Conservation (phyloP, 1,284 basidiomycete species). For the Phylloporus gajari region DNA sequence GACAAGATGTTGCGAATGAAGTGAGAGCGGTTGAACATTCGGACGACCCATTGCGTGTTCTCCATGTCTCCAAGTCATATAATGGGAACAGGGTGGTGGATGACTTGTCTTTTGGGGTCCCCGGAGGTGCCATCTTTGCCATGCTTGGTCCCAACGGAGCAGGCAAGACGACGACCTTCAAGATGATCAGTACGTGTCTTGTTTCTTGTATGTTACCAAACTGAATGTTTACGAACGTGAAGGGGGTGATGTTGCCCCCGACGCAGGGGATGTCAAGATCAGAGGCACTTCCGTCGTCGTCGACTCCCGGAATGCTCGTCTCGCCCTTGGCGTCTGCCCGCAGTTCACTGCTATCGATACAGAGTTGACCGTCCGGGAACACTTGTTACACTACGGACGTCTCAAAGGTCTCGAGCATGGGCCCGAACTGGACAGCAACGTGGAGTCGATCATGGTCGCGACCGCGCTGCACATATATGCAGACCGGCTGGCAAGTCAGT, state of each 20-base stretch:
- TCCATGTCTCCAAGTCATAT: constrained; percentile 76
- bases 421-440: constrained; percentile 60
- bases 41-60: constrained; percentile 69
- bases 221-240: constrained; percentile 5
- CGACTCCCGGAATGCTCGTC: constrained; percentile 68
- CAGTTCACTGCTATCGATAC: constrained; percentile 86
- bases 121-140: constrained; percentile 72
- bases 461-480: constrained; percentile 72
- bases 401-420: constrained; percentile 67
- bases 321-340: constrained; percentile 80
- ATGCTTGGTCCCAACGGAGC: constrained; percentile 85
- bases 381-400: constrained; percentile 73
- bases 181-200: constrained; percentile 70
- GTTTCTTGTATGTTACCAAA: neutral
- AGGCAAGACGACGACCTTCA: constrained; percentile 82
- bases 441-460: constrained; percentile 67
- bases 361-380: constrained; percentile 80
- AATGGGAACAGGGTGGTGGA: constrained; percentile 71
- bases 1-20: constrained; percentile 65
- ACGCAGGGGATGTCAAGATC: constrained; percentile 74
- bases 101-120: constrained; percentile 77
- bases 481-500: constrained; percentile 74
- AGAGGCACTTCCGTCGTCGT: constrained; percentile 70
- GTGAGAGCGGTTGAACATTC: constrained; percentile 50
- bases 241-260: constrained; percentile 72